Evolutionary conservation across 768 basidiomycete species (phyloP), one percentile per base, ranked within the genome.

Genomic region (Sistotremastrum suecicum): DNA sequence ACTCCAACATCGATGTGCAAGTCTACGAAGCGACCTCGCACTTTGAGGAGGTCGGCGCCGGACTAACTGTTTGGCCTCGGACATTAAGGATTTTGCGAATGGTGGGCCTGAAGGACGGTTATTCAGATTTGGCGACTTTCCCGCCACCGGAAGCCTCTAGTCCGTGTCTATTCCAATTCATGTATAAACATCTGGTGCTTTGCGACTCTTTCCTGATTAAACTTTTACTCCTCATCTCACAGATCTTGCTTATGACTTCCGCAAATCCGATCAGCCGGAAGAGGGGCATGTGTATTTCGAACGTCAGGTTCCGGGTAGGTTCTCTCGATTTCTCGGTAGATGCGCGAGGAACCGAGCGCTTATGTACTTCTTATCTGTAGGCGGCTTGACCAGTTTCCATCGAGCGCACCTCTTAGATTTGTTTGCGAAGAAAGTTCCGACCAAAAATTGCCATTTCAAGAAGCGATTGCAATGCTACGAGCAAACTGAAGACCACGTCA

Each of bases 11-110:
- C 43, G 43, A 54, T 8, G 49, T 63, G 11, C 49, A 56, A 28
- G 49, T 64, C 3, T 64, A 63, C 40, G 63, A 64, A 45, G 57
- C 61, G 1, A 63, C 71, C 1, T 63, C 56, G 3, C 61, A 61
- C 20, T 70, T 73, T 56, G 66, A 60, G 41, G 72, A 75, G 50
- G 71, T 73, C 32, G 71, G 72, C 5, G 73, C 73, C 3, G 66
- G 65, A 0, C 55, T 65, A 5, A 60, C 58, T 50, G 53, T 63
- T 8, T 62, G 59, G 57, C 46, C 50, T 20, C 43, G 60, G 41
- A 54, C 61, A 3, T 63, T 56, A 60, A 38, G 48, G 46, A 53
- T 60, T 43, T 47, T 61, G 11, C 10, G 51, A 9, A 43, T 48
- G 11, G 47, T 61, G 3, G 60, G 61, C 5, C 39, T 64, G 41